phyloP scores from a whole-genome alignment of 2,329 filamentous ascomycete species.

The Curvularia eragrostidis region DNA sequence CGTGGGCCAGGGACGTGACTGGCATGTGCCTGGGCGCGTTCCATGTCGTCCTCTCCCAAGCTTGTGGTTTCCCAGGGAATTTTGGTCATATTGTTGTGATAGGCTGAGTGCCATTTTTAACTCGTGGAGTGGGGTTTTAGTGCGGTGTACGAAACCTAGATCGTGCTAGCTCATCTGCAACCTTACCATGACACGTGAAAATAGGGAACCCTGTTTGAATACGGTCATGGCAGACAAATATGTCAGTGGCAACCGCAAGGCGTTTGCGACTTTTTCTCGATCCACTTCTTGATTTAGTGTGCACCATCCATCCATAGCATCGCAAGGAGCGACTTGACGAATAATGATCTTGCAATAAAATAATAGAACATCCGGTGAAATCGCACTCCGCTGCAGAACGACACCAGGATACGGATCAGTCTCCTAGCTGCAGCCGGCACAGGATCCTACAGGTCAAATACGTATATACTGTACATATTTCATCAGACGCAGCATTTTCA shows the following conservation, averaged over 20 bases:
- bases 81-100: neutral
- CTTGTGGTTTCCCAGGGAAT: neutral
- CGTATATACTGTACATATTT: slow-evolving; percentile 23
- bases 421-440: slow-evolving; percentile 12
- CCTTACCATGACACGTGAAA: neutral
- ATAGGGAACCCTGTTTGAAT: neutral
- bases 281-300: too few relatives aligned
- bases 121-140: neutral
- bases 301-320: too few relatives aligned
- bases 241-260: too few relatives aligned
- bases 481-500: slow-evolving; percentile 25
- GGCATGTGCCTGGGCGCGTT: neutral
- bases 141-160: neutral
- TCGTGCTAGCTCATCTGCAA: neutral
- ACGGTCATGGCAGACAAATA: too few relatives aligned
- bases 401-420: neutral
- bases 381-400: neutral
- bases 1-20: neutral
- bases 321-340: neutral
- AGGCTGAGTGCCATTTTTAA: neutral
- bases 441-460: slow-evolving; percentile 14
- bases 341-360: neutral
- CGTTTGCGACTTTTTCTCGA: too few relatives aligned
- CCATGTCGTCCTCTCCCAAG: neutral
- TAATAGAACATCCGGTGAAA: neutral